Base-by-base conservation (phyloP, 768 basidiomycete genomes). In the Cyclocybe aegerita region DNA sequence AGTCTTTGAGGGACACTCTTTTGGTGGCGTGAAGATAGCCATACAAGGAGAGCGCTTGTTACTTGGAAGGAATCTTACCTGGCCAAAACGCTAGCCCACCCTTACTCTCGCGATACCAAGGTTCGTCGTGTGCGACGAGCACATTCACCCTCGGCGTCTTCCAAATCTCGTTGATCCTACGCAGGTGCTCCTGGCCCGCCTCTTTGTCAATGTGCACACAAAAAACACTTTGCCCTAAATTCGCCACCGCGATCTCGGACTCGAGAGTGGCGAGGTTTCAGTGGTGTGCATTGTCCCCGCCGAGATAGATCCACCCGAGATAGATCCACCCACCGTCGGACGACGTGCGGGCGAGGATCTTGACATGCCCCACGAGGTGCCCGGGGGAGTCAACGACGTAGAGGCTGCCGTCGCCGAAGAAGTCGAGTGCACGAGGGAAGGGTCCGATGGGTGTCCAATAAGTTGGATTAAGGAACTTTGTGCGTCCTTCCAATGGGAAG, bases 311-410 rank as follows among this genome's bases (percentile, higher is more conserved):
- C 82, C 83, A 85, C 1, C 67, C 80, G 10, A 83, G 69, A 54
- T 73, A 78, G 11, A 84, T 67, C 82, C 82, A 85, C 1, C 65
- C 73, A 9, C 79, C 79, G 14, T 75, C 71, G 1, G 73, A 48
- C 12, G 78, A 81, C 3, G 80, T 82, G 41, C 83, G 79, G 5
- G 70, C 79, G 9, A 83, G 72, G 33, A 78, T 51, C 52, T 78
- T 81, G 49, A 83, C 54, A 48, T 85, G 82, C 0, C 84, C 83
- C 1, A 66, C 62, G 30, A 81, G 59, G 59, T 85, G 83, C 0
- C 83, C 82, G 1, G 81, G 73, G 1, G 81, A 74, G 55, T 85
- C 78, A 50, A 85, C 59, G 53, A 85, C 70, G 56, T 80, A 84
- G 33, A 82, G 59, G 55, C 77, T 80, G 6, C 82, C 83, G 53